Percentiles rank a stretch among this genome's conserved stretches.
Conservation (phyloP, 768 basidiomycete genomes). For the Pleurotus sapidus region DNA sequence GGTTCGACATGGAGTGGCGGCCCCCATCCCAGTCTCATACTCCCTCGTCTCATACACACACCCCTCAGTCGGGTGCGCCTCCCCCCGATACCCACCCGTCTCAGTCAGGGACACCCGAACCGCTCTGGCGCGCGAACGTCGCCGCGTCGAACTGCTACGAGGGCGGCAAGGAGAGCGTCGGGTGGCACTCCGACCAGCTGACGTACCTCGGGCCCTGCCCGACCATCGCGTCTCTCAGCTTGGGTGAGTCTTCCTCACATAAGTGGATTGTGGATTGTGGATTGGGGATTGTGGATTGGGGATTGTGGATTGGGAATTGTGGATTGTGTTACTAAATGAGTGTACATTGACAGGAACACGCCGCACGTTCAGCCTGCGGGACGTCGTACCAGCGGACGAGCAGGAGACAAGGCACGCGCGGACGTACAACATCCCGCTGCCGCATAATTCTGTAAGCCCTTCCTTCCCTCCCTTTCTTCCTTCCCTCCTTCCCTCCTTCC, state of each 20-base stretch:
- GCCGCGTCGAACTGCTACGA: conserved; percentile 85
- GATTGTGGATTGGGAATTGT: too few species aligned
- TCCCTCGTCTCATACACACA: too few species aligned
- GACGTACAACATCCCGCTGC: conserved; percentile 74
- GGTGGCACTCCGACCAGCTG: conserved; percentile 78
- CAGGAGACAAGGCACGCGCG: conserved; percentile 52
- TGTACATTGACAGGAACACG: conserved; percentile 47
- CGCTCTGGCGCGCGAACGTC: conserved; percentile 74
- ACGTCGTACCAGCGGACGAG: conserved; percentile 70
- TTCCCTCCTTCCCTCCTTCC: too few species aligned
- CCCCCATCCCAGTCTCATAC: conserved; percentile 14
- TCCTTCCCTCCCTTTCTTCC: too few species aligned
- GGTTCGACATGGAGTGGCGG: conserved; percentile 69
- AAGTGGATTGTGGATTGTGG: too few species aligned
- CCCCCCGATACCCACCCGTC: conserved; percentile 10
- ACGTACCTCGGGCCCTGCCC: conserved; percentile 83
- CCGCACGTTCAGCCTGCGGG: conserved; percentile 70
- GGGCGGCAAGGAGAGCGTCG: conserved; percentile 79
- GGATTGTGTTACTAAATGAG: too few species aligned
- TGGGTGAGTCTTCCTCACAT: conserved; percentile 39
- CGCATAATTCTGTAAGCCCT: conserved; percentile 67
- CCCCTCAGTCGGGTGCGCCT: too few species aligned
- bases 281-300: too few species aligned
- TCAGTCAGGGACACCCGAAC: conserved; percentile 9
- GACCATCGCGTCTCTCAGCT: conserved; percentile 81